phyloP scores from a whole-genome alignment of 257 asterid genomes.

The Hygrophila difformis region DNA sequence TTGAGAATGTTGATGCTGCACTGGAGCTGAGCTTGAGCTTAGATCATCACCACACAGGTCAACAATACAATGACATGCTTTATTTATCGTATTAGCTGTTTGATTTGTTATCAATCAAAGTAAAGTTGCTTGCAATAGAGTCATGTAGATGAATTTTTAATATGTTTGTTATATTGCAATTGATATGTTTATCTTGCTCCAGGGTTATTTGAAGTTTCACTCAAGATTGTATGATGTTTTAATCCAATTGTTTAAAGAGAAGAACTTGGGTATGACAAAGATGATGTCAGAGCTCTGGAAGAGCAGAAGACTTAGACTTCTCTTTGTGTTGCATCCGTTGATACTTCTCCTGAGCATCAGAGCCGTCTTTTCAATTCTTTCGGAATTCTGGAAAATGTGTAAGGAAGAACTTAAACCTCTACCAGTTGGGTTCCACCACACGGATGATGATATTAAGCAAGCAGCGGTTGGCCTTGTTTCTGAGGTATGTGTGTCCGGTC shows the following conservation, averaged over 20 bases:
- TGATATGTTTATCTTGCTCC: conserved; percentile 17
- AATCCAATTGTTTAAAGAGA: conserved; percentile 47
- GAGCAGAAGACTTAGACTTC: conserved; percentile 74
- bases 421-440: conserved; percentile 51
- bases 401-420: conserved; percentile 58
- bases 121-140: conserved; percentile 19
- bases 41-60: conserved; percentile 38
- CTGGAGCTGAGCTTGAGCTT: conserved; percentile 47
- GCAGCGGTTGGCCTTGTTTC: conserved; percentile 55
- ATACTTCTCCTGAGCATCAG: conserved; percentile 48
- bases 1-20: conserved; percentile 65
- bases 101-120: conserved; percentile 78
- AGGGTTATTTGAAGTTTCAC: too few relatives aligned
- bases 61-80: conserved; percentile 38
- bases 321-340: conserved; percentile 70
- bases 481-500: conserved; percentile 40
- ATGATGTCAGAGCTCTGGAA: conserved; percentile 64
- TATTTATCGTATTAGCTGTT: conserved; percentile 64
- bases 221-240: too few relatives aligned
- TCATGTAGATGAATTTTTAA: conserved; percentile 15
- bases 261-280: conserved; percentile 46
- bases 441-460: conserved; percentile 38
- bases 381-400: conserved; percentile 57
- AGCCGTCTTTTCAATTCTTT: conserved; percentile 34
- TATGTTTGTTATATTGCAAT: conserved; percentile 13